These are phyloP conservation scores for Candida takata DNA, from an alignment of 805 yeast genomes.

Conservation along the genomic window DNA sequence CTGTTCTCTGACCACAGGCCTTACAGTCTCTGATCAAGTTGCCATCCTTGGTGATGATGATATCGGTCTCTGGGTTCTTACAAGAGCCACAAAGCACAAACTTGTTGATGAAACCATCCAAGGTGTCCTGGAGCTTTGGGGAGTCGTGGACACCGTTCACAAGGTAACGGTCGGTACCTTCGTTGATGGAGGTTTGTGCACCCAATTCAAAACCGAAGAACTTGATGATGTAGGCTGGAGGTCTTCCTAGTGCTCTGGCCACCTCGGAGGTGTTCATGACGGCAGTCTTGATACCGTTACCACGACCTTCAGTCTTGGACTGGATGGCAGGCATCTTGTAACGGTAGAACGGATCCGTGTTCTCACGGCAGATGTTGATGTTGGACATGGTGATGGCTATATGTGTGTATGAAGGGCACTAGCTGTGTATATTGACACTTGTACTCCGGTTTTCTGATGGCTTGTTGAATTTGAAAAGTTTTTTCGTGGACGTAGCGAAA, in stretches of 20 bases:
- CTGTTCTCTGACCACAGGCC: conserved; percentile 92
- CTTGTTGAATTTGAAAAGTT: not conserved
- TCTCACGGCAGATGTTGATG: conserved; percentile 93
- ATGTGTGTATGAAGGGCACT: not conserved
- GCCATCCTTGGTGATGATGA: conserved; percentile 69
- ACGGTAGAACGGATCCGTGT: conserved; percentile 97
- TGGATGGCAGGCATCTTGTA: conserved; percentile 98
- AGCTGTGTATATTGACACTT: not conserved
- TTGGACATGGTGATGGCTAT: conserved; percentile 47
- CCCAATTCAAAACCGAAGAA: conserved; percentile 96
- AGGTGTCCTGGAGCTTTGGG: conserved; percentile 80
- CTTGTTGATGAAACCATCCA: conserved; percentile 90
- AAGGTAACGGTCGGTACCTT: conserved; percentile 74
- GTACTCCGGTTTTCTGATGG: no score
- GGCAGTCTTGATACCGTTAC: conserved; percentile 98
- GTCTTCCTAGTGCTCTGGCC: conserved; percentile 90
- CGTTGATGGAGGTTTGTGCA: conserved; percentile 85
- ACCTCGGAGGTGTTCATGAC: conserved; percentile 87
- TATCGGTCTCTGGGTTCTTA: conserved; percentile 96
- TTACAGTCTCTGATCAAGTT: conserved; percentile 86
- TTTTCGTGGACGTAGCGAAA: not conserved
- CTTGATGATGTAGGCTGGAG: conserved; percentile 86
- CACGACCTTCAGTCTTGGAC: conserved; percentile 96
- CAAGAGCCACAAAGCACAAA: conserved; percentile 92
- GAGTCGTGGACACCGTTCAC: conserved; percentile 95